These are phyloP conservation scores for Ormosia semicastrata DNA, from an alignment of 306 rosid species.

Conservation along the genomic window DNA sequence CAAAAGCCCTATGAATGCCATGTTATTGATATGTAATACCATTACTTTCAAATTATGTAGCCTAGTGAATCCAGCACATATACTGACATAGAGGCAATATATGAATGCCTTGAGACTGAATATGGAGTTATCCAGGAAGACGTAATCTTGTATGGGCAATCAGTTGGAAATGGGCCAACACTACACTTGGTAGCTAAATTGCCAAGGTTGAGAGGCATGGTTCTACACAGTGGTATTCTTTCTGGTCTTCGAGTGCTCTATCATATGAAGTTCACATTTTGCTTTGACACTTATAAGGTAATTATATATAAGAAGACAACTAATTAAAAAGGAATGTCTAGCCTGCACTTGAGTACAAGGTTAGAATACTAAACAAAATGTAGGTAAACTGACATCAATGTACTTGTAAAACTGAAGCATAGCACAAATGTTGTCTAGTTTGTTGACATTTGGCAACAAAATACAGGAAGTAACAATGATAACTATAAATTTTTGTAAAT, in stretches of 20 bases:
- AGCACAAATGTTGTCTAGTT: neutral
- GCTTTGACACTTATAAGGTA: slow-evolving; percentile 96
- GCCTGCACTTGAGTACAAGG: neutral
- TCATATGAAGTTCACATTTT: slow-evolving; percentile 78
- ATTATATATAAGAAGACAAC: neutral
- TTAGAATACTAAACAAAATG: neutral
- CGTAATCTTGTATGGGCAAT: slow-evolving; percentile 88
- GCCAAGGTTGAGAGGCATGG: slow-evolving; percentile 91
- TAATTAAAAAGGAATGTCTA: neutral
- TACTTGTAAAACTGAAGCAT: neutral
- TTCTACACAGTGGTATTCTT: slow-evolving; percentile 95
- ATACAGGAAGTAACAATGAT: neutral
- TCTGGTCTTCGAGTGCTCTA: slow-evolving; percentile 92
- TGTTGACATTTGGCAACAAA: neutral
- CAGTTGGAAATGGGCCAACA: no score
- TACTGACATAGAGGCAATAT: no score
- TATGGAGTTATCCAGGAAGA: slow-evolving; percentile 97
- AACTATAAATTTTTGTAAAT: neutral
- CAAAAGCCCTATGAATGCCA: no score
- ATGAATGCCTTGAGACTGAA: slow-evolving; percentile 85
- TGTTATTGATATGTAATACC: no score
- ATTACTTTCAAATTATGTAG: no score
- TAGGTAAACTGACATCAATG: neutral
- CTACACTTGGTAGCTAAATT: slow-evolving; percentile 89
- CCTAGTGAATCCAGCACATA: no score